Conservation (phyloP, 2,329 filamentous ascomycete genomes). For the Blastomyces percursus region DNA sequence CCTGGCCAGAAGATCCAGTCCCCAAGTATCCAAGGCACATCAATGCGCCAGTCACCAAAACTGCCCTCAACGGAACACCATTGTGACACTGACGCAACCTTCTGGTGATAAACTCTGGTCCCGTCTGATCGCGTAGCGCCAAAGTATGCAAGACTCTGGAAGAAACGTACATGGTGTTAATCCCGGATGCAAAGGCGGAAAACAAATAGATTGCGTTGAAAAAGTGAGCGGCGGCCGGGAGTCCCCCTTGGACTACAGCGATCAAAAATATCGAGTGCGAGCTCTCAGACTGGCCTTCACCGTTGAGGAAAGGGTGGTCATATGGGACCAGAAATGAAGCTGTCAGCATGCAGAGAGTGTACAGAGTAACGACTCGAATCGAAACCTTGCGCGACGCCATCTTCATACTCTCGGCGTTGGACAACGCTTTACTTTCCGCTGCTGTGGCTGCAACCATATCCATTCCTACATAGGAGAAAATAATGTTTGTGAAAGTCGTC, state of each 20-base stretch:
- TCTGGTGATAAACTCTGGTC: conserved; percentile 33
- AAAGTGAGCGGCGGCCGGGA: conserved; percentile 31
- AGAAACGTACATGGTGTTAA: conserved; percentile 35
- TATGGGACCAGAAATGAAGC: conserved; percentile 36
- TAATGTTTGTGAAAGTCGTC: conserved; percentile 31
- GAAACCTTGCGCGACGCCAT: conserved; percentile 36
- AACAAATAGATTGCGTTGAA: conserved; percentile 39
- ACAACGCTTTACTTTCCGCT: conserved; percentile 34
- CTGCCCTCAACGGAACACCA: conserved; percentile 32
- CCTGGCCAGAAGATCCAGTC: conserved; percentile 27
- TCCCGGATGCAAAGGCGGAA: conserved; percentile 33
- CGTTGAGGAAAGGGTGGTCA: conserved; percentile 33
- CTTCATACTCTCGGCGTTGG: conserved; percentile 35
- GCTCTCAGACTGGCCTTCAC: conserved; percentile 27
- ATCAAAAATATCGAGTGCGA: conserved; percentile 32
- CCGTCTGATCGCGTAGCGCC: conserved; percentile 29
- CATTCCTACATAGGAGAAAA: conserved; percentile 38
- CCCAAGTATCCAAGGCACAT: conserved; percentile 34
- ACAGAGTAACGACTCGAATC: conserved; percentile 35
- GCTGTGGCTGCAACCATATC: conserved; percentile 36
- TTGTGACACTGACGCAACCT: conserved; percentile 28
- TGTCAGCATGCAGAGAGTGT: conserved; percentile 33
- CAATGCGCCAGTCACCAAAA: conserved; percentile 31
- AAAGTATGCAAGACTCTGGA: conserved; percentile 36
- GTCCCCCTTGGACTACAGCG: conserved; percentile 31